These are phyloP conservation scores for Diaporthe vexans DNA, from an alignment of 2,329 filamentous ascomycete genomes.

Conservation along the genomic window DNA sequence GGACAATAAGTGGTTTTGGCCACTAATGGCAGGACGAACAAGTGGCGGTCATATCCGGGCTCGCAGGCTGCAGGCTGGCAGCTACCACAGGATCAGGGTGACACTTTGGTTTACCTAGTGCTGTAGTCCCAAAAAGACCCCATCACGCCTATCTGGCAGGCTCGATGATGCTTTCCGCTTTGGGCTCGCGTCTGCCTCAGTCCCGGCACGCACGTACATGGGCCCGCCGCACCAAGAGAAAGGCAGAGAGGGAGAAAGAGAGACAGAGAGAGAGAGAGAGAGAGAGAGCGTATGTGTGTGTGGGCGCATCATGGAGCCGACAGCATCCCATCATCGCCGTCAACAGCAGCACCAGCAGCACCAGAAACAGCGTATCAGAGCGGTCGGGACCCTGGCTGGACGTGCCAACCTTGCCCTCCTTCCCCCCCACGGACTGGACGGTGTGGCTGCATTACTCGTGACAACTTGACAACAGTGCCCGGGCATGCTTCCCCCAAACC, in stretches of 20 bases:
- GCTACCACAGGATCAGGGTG: not conserved
- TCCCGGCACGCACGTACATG: not conserved
- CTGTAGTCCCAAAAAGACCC: too few species aligned
- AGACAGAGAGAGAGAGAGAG: too few species aligned
- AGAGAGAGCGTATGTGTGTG: too few species aligned
- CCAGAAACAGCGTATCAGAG: not conserved
- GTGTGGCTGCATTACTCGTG: slow-evolving; percentile 36
- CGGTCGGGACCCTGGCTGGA: not conserved
- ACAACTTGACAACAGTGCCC: not conserved
- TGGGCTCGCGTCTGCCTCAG: slow-evolving; percentile 6
- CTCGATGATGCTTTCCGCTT: slow-evolving; percentile 30
- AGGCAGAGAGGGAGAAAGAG: not conserved
- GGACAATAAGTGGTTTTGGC: slow-evolving; percentile 23
- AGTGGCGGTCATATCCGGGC: slow-evolving; percentile 40
- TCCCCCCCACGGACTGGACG: slow-evolving; percentile 2
- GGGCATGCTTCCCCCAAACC: not conserved
- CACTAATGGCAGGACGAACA: slow-evolving; percentile 37
- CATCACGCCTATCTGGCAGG: too few species aligned
- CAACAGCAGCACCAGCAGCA: not conserved
- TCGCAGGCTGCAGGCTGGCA: not conserved
- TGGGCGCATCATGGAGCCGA: not conserved
- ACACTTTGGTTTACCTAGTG: too few species aligned
- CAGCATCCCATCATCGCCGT: not conserved
- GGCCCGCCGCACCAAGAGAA: not conserved
- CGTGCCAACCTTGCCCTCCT: slow-evolving; percentile 3